phyloP scores from a whole-genome alignment of 441 rosid species.

The Jatropha multifida region DNA sequence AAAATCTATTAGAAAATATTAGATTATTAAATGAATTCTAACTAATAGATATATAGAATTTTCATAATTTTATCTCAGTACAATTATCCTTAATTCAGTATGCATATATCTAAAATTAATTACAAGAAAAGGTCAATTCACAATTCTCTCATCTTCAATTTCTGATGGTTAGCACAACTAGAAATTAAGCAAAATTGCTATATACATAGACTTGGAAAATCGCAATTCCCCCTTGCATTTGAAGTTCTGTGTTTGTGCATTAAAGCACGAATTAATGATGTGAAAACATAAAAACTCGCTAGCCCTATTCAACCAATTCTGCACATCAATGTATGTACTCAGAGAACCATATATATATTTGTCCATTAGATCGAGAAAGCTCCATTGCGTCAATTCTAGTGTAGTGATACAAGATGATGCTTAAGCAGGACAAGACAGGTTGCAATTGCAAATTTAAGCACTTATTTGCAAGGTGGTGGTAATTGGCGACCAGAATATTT shows the following conservation, averaged over 20 bases:
- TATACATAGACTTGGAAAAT: background rate
- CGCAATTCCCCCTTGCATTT: background rate
- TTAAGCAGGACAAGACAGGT: background rate
- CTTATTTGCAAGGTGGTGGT: conserved; percentile 48
- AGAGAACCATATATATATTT: no score
- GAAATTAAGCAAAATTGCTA: background rate
- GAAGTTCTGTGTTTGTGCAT: background rate
- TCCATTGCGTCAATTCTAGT: background rate
- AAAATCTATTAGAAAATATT: no score
- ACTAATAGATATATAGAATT: no score
- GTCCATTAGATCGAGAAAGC: background rate
- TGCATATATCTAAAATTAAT: no score
- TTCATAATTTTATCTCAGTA: no score
- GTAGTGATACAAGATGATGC: background rate
- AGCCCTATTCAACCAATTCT: no score
- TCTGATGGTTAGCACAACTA: no score
- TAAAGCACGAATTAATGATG: background rate
- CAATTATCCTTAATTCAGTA: no score
- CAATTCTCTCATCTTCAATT: no score
- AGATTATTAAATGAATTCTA: no score
- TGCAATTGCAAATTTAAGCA: background rate
- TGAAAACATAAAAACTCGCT: background rate
- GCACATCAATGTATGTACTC: no score
- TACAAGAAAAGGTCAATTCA: no score
- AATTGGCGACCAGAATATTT: conserved; percentile 36